A percentile compares a stretch with the other conserved stretches of the same genome.
Evolutionary conservation across 2,329 filamentous ascomycete genomes (phyloP).

Genomic region (Acarospora socialis): DNA sequence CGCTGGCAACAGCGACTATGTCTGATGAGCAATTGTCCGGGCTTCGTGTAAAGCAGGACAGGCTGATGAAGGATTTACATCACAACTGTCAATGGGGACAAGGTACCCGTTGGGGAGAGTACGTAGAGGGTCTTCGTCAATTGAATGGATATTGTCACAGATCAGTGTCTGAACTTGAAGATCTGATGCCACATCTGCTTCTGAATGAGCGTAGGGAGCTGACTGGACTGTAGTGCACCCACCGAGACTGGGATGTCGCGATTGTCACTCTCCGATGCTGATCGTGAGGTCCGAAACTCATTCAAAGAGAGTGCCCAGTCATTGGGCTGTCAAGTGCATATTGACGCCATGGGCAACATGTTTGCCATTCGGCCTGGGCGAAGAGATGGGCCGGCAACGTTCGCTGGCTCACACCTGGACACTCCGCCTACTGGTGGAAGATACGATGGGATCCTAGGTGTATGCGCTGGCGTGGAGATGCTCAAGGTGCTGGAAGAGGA

Average conservation of each 20-base stretch:
- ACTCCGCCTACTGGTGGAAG: constrained; percentile 50
- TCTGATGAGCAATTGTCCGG: constrained; percentile 36
- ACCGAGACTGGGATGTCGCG: constrained; percentile 67
- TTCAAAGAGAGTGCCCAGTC: constrained; percentile 49
- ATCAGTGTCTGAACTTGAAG: constrained; percentile 15
- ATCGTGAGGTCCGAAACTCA: constrained; percentile 62
- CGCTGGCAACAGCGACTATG: constrained; percentile 19
- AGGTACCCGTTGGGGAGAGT: constrained; percentile 54
- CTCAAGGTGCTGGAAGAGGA: constrained; percentile 54
- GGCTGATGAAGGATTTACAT: constrained; percentile 51
- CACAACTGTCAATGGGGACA: constrained; percentile 52
- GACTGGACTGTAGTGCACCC: constrained; percentile 31
- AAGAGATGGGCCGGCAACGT: constrained; percentile 46
- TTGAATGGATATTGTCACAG: no score
- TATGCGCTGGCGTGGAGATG: constrained; percentile 60
- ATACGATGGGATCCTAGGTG: constrained; percentile 65
- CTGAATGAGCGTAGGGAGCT: background rate
- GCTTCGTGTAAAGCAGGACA: constrained; percentile 42
- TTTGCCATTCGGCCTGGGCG: constrained; percentile 58
- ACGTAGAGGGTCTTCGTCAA: constrained; percentile 28
- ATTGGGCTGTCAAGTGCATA: constrained; percentile 51
- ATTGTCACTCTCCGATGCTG: constrained; percentile 54
- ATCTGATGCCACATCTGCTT: constrained; percentile 1
- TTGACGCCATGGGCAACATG: constrained; percentile 69
- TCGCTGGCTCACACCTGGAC: constrained; percentile 56